Conservation (phyloP, 495 filamentous ascomycete species). For the Sabuloglossum arenarium region DNA sequence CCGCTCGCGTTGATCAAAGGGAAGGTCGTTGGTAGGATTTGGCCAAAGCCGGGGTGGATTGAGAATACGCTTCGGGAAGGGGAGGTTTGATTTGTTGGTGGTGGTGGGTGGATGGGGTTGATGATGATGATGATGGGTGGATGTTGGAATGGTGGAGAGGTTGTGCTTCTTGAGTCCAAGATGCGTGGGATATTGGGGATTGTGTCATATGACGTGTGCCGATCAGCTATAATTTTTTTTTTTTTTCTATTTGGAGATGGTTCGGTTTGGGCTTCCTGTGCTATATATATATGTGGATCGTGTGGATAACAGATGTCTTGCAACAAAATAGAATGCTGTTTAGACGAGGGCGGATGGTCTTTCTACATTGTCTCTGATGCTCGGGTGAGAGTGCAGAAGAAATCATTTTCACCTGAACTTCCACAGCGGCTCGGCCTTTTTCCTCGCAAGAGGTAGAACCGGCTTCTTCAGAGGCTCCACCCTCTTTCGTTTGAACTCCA, state of each 20-base stretch:
- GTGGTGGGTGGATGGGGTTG: no score
- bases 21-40: slow-evolving; percentile 53
- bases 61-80: slow-evolving; percentile 15
- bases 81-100: no score
- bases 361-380: no score
- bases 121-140: no score
- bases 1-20: slow-evolving; percentile 69
- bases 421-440: background rate
- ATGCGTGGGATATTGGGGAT: no score
- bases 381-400: background rate
- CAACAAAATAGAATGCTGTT: background rate
- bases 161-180: background rate
- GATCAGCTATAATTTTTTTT: no score
- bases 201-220: no score
- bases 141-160: no score
- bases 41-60: slow-evolving; percentile 33
- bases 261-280: background rate
- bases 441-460: slow-evolving; percentile 1
- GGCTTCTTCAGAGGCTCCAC: slow-evolving; percentile 25
- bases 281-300: background rate
- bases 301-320: no score
- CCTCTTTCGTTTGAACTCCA: slow-evolving; percentile 66
- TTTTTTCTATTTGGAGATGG: no score
- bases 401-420: background rate
- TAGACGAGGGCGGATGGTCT: no score